Evolutionary conservation across 1,284 basidiomycete genomes (phyloP).

Genomic region (Taiwanofungus camphoratus): DNA sequence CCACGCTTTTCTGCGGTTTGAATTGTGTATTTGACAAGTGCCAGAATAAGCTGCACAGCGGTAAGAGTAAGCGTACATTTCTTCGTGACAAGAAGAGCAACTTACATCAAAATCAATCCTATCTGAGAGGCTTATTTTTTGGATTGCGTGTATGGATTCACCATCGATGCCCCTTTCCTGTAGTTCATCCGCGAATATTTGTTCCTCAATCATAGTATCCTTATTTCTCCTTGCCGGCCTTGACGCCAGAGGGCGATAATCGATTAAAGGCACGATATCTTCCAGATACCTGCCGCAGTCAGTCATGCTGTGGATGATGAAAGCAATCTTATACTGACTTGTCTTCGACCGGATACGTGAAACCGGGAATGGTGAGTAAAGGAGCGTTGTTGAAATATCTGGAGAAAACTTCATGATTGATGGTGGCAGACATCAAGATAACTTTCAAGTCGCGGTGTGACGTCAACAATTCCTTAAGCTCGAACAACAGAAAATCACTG

Average conservation of each 20-base stretch:
- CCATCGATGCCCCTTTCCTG: slow-evolving; percentile 50
- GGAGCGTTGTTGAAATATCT: slow-evolving; percentile 82
- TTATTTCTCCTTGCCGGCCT: slow-evolving; percentile 25
- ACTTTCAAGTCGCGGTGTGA: slow-evolving; percentile 74
- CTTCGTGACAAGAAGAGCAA: neutral
- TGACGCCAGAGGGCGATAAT: slow-evolving; percentile 37
- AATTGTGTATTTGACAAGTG: slow-evolving; percentile 64
- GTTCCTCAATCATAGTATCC: slow-evolving; percentile 40
- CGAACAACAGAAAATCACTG: slow-evolving; percentile 86
- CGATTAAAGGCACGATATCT: slow-evolving; percentile 59
- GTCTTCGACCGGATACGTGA: slow-evolving; percentile 76
- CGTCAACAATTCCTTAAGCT: slow-evolving; percentile 72
- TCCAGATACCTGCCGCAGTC: slow-evolving; percentile 63
- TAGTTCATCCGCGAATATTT: slow-evolving; percentile 42
- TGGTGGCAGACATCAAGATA: slow-evolving; percentile 85
- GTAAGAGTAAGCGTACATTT: too few species aligned
- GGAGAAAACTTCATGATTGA: slow-evolving; percentile 81
- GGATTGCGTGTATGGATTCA: slow-evolving; percentile 49
- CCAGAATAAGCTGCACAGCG: slow-evolving; percentile 55
- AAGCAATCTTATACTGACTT: slow-evolving; percentile 37
- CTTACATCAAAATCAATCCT: slow-evolving; percentile 71
- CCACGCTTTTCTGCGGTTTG: slow-evolving; percentile 43
- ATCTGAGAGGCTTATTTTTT: slow-evolving; percentile 56
- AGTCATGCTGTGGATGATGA: neutral
- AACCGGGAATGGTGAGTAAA: slow-evolving; percentile 80